Evolutionary conservation across 2,329 filamentous ascomycete genomes (phyloP), one percentile per base, ranked within the genome.

Genomic region (Exserohilum turcica): DNA sequence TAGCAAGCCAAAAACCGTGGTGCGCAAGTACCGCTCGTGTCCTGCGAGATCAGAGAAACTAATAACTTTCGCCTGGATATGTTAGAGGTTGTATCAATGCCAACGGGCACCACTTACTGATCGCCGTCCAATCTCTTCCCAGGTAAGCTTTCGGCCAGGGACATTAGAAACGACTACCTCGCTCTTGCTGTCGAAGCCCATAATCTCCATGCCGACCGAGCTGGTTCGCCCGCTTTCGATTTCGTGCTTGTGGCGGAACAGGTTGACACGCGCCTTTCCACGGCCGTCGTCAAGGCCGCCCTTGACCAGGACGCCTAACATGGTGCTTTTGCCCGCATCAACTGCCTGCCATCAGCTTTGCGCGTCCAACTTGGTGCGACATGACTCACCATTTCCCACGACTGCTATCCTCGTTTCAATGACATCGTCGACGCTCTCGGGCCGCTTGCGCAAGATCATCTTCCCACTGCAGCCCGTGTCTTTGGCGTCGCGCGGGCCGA

Each of bases 181-280:
- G 24, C 94, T 93, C 49, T 84, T 83, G 44, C 89, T 91, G 74
- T 97, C 92, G 65, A 97, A 99, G 2, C 94, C 94, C 88, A 97
- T 92, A 57, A 66, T 97, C 75, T 99, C 94, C 92, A 97, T 95
- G 36, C 94, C 93, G 0, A 99, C 94, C 0, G 92, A 97, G 71
- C 91, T 96, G 8, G 94, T 99, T 61, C 94, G 84, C 1, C 94
- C 94, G 40, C 90, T 94, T 76, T 99, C 94, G 35, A 97, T 89
- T 77, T 99, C 94, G 70, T 99, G 94, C 76, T 99, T 97, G 76
- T 99, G 94, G 13, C 94, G 86, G 77, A 99, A 99, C 10, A 99
- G 85, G 61, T 96, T 97, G 45, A 99, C 90, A 57, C 94, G 88
- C 39, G 94, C 93, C 74, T 90, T 93, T 10, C 94, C 94, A 70